A percentile compares a stretch with the other conserved stretches of the same genome.
phyloP scores from a whole-genome alignment of 768 basidiomycete genomes.

The Lactifluus volemus region DNA sequence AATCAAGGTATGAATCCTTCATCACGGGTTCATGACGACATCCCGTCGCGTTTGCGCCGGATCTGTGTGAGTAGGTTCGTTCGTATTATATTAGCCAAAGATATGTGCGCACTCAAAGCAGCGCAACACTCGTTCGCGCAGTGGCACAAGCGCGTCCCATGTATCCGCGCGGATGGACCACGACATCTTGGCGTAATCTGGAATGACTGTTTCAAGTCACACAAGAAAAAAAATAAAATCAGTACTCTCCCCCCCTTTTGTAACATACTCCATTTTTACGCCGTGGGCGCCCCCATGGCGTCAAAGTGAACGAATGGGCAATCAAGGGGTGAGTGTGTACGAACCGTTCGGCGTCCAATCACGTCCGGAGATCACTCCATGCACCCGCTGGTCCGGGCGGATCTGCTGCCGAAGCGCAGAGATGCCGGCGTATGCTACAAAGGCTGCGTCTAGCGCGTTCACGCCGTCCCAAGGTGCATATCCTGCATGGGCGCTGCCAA shows the following conservation, averaged over 20 bases:
- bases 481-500: constrained; percentile 64
- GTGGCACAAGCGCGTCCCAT: constrained; percentile 41
- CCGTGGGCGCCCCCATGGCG: background rate
- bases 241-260: background rate
- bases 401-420: constrained; percentile 83
- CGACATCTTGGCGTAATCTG: constrained; percentile 68
- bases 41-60: constrained; percentile 15
- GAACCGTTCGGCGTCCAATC: constrained; percentile 64
- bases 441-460: constrained; percentile 84
- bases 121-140: constrained; percentile 51
- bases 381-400: constrained; percentile 69
- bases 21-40: constrained; percentile 9
- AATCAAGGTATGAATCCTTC: constrained; percentile 8
- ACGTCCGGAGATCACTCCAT: constrained; percentile 65
- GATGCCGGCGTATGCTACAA: constrained; percentile 71
- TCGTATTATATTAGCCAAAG: background rate
- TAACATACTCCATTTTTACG: background rate
- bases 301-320: background rate
- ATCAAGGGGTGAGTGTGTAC: constrained; percentile 9
- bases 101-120: constrained; percentile 52
- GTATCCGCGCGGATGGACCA: constrained; percentile 69
- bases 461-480: constrained; percentile 79
- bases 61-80: background rate
- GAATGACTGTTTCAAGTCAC: constrained; percentile 48
- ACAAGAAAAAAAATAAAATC: background rate